Evolutionary conservation across 78 protist genomes (phyloP).

Genomic region (slime mould (Dictyostelium discoideum)): DNA sequence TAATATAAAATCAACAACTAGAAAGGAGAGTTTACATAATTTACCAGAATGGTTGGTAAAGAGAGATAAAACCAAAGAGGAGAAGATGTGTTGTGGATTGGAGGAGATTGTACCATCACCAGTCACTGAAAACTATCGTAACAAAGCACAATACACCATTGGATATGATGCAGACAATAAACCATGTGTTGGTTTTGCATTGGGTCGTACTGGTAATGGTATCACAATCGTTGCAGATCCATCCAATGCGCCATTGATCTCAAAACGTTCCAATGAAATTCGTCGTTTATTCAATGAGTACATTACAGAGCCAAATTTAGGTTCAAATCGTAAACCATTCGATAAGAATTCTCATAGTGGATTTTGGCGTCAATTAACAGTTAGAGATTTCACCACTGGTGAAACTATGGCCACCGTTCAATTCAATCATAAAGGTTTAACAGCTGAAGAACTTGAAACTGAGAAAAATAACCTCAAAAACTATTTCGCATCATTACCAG

Average conservation of each 20-base stretch:
- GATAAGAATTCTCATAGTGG: constrained; percentile 75
- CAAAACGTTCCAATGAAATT: constrained; percentile 37
- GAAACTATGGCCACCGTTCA: constrained; percentile 76
- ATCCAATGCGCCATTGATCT: constrained; percentile 8
- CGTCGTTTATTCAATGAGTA: constrained; percentile 19
- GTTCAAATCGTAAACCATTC: constrained; percentile 22
- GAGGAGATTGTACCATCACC: constrained; percentile 61
- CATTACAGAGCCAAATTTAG: background rate
- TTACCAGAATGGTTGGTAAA: constrained; percentile 23
- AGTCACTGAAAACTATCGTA: constrained; percentile 20
- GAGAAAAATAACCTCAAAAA: constrained; percentile 1
- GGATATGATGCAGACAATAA: background rate
- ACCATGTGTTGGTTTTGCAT: constrained; percentile 76
- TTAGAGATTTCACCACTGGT: constrained; percentile 80
- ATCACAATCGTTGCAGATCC: constrained; percentile 70
- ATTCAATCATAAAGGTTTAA: constrained; percentile 29
- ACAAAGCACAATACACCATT: constrained; percentile 59
- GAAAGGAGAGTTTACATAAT: constrained; percentile 18
- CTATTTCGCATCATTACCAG: background rate
- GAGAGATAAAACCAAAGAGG: background rate
- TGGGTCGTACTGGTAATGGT: constrained; percentile 70
- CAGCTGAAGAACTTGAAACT: background rate
- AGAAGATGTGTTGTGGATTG: constrained; percentile 24
- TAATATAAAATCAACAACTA: background rate
- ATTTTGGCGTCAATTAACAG: constrained; percentile 81